Base-by-base conservation (phyloP, 2,329 filamentous ascomycete species). In the Blastomyces silverae region DNA sequence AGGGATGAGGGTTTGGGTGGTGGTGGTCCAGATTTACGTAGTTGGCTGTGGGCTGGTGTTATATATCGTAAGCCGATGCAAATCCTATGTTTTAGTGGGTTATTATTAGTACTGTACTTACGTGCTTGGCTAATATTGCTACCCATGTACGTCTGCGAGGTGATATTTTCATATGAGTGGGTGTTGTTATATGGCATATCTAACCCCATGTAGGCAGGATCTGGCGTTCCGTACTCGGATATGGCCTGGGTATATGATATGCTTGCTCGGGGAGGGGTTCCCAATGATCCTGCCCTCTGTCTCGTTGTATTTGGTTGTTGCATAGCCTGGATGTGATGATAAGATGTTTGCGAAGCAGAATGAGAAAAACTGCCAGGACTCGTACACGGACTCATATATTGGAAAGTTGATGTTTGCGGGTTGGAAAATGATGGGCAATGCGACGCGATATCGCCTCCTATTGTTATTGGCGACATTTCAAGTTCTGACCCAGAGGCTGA, bases 391-490 rank as follows among this genome's bases (percentile, higher is more conserved):
- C 62, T 65, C n/a, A 56, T 50, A 64, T 63, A 60, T 48, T 58
- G 42, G 7, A 64, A 61, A 63, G 60, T 62, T 22, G 67, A 55
- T 17, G 59, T 37, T 22, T 65, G 64, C 25, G 66, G 61, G 56
- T 74, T 73, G 17, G 72, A 66, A 58, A 74, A 69, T 0, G 72
- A 70, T 3, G 69, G 67, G 11, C 70, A 70, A 7, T 70, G 67
- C 42, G 71, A 68, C 37, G 70, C 67, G 34, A 72, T 69, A 62
- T 70, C 70, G 53, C 71, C 70, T 55, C 73, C 67, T 61, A 69
- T 69, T 13, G 71, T 71, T 10, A 69, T 64, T 67, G 72, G 58
- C 64, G 68, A 67, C 69, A 68, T 70, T 39, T 74, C 75, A 22
- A 71, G 71, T 56, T 68, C 69, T 55, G 70, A 69, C 58, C 69